Base-by-base conservation (phyloP, 345 rosid genomes). In the Ceriops tagal region DNA sequence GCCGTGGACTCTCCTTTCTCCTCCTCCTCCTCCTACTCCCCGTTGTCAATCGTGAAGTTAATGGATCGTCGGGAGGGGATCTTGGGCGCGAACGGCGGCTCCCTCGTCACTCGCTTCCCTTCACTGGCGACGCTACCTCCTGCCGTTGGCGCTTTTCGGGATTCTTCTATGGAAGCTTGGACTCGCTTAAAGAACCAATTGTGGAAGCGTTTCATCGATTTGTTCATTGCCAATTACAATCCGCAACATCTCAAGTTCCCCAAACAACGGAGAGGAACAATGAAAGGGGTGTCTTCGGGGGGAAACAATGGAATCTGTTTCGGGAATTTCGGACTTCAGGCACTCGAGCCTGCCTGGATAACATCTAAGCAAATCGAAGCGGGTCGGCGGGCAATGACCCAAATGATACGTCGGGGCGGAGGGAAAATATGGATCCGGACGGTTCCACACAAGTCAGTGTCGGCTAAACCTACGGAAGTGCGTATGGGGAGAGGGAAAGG, bases 361-460 rank as follows among this genome's bases (percentile, higher is more conserved):
- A 55, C 59, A 9, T 55, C 59, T 1, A 55, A 55, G 28, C 59
- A 55, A 55, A 55, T 55, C 59, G 59, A 55, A 55, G 59, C 59
- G 59, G 59, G 59, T 55, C 59, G 59, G 24, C 28, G 59, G 59
- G 59, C 59, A 22, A 55, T 55, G 59, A 55, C 59, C 18, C 59
- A 55, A 26, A 21, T 55, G 16, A 55, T 55, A 21, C 59, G 59
- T 3, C 59, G 59, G 6, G 59, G 59, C 15, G 59, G 59, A 3
- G 59, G 59, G 24, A 55, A 55, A 22, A 55, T 55, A 8, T 55
- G 59, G 59, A 55, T 55, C 59, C 59, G 59, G 15, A 55, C 59
- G 28, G 30, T 55, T 55, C 59, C 59, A 8, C 59, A 55, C 59
- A 55, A 55, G 59, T 55, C 59, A 55, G 59, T 55, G 24, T 21